Evolutionary conservation across 2,329 filamentous ascomycete genomes (phyloP).

Genomic region (Basipetospora chlamydospora): DNA sequence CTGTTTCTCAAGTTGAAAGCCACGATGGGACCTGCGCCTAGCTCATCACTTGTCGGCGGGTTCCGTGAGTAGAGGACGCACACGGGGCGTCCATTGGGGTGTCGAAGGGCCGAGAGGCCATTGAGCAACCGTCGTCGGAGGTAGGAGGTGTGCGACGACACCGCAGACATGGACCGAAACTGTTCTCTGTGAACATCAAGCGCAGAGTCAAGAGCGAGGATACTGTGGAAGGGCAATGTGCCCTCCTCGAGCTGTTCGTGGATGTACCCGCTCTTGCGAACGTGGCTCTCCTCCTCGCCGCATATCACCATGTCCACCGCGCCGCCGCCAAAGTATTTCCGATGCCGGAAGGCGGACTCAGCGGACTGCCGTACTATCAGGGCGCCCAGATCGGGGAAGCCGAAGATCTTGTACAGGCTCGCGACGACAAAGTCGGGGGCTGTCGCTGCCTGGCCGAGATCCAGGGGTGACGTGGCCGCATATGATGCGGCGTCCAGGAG

Average conservation of each 20-base stretch:
- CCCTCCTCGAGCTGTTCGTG: conserved; percentile 54
- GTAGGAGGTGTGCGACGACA: conserved; percentile 57
- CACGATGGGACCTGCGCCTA: conserved; percentile 55
- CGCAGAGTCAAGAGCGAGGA: conserved; percentile 45
- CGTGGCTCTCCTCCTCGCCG: conserved; percentile 18
- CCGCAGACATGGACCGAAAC: conserved; percentile 41
- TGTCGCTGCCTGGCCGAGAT: conserved; percentile 32
- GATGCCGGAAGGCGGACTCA: conserved; percentile 35
- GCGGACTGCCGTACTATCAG: conserved; percentile 42
- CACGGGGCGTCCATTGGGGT: conserved; percentile 52
- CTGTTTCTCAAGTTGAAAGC: conserved; percentile 70
- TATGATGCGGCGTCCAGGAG: conserved; percentile 50
- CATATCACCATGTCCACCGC: conserved; percentile 40
- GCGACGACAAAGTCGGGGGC: conserved; percentile 48
- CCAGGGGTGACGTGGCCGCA: conserved; percentile 45
- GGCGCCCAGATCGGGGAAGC: conserved; percentile 49
- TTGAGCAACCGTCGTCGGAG: conserved; percentile 45
- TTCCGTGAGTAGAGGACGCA: conserved; percentile 48
- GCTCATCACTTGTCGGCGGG: conserved; percentile 7
- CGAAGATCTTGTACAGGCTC: conserved; percentile 54
- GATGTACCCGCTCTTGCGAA: conserved; percentile 21
- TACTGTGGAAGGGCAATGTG: conserved; percentile 50
- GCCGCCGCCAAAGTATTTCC: conserved; percentile 54
- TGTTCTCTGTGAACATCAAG: conserved; percentile 40
- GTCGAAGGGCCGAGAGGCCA: conserved; percentile 44